phyloP scores from a whole-genome alignment of 176 grass and related monocot species.

The Rhynchospora tenuis region DNA sequence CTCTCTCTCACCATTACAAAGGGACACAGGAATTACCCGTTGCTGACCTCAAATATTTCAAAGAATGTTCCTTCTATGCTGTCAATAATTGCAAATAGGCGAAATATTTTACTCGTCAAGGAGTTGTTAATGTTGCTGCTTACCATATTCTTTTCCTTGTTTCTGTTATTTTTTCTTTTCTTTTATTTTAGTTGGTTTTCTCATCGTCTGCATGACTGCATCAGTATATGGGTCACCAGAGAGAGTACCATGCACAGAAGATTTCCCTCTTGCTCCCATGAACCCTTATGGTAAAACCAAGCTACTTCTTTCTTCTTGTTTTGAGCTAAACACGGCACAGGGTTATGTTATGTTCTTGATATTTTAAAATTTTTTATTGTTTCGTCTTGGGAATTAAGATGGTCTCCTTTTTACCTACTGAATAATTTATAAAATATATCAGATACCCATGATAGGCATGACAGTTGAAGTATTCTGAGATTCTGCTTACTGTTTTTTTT shows the following conservation, averaged over 20 bases:
- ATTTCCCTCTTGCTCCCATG: conserved; percentile 73
- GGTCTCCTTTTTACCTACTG: not conserved
- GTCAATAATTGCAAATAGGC: not conserved
- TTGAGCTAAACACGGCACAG: conserved; percentile 66
- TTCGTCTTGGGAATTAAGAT: not conserved
- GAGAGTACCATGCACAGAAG: conserved; percentile 82
- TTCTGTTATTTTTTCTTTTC: not conserved
- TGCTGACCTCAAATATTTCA: not conserved
- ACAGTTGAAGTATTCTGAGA: not conserved
- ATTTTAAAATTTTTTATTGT: not conserved
- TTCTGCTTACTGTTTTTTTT: not conserved
- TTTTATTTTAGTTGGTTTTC: conserved; percentile 77
- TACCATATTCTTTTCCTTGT: not conserved
- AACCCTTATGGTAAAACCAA: conserved; percentile 96
- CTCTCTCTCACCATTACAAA: no score
- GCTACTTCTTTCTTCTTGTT: conserved; percentile 33
- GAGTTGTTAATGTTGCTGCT: not conserved
- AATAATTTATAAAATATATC: conserved; percentile 12
- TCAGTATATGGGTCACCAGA: conserved; percentile 93
- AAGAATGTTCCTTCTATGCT: not conserved
- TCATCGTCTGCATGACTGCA: conserved; percentile 92
- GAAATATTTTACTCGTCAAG: not conserved
- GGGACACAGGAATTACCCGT: no score
- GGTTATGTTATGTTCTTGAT: conserved; percentile 43
- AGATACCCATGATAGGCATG: not conserved